Evolutionary conservation across 306 rosid species (phyloP).

Genomic region (Vigna mungo): DNA sequence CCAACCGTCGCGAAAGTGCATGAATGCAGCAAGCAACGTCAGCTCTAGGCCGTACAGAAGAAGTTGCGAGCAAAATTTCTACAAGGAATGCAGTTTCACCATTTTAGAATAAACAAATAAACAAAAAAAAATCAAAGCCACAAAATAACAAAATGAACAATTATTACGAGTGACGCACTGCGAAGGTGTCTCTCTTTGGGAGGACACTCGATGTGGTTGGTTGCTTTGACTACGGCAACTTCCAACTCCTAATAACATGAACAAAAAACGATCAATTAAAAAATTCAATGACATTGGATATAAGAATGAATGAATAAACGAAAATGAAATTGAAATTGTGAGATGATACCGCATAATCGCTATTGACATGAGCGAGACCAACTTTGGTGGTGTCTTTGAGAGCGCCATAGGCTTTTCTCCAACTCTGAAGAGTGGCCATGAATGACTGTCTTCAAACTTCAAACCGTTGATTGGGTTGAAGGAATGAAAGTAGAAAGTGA

Average conservation of each 20-base stretch:
- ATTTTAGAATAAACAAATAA: neutral
- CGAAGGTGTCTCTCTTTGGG: conserved; percentile 88
- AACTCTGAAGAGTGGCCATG: conserved; percentile 78
- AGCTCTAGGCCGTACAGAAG: conserved; percentile 69
- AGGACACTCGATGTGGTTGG: conserved; percentile 93
- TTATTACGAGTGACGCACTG: conserved; percentile 49
- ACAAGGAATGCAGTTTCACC: neutral
- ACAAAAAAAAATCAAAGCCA: neutral
- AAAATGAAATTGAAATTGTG: neutral
- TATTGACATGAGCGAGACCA: conserved; percentile 93
- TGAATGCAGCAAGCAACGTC: conserved; percentile 83
- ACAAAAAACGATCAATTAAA: neutral
- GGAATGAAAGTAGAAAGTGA: conserved; percentile 9
- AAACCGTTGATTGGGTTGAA: neutral
- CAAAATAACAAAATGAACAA: neutral
- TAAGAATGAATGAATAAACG: neutral
- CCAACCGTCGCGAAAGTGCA: conserved; percentile 67
- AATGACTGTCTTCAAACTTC: neutral
- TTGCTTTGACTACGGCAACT: conserved; percentile 89
- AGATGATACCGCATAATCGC: conserved; percentile 63
- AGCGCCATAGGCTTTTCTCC: conserved; percentile 90
- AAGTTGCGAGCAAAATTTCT: conserved; percentile 57
- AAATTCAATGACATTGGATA: neutral
- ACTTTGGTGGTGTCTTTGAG: conserved; percentile 87
- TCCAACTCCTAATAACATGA: conserved; percentile 79